These are phyloP conservation scores for Magnaporthales sp. DNA, from an alignment of 2,329 filamentous ascomycete species.

Conservation along the genomic window DNA sequence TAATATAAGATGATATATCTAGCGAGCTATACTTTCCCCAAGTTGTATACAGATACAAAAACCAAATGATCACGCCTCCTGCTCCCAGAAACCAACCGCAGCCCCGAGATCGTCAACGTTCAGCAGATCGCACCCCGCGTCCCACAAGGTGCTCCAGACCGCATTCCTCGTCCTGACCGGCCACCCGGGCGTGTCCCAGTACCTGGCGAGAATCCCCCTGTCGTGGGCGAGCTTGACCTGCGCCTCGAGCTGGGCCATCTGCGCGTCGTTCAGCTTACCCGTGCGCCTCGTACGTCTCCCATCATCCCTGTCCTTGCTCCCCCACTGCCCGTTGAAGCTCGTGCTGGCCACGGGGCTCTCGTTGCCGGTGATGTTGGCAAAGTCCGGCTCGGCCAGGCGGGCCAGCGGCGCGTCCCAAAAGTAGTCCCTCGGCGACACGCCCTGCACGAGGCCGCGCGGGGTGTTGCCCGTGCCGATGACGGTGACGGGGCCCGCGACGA, in stretches of 20 bases:
- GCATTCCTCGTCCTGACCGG: constrained; percentile 48
- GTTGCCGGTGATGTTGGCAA: constrained; percentile 15
- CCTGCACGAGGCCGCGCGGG: constrained; percentile 42
- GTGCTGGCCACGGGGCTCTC: constrained; percentile 19
- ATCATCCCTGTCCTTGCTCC: constrained; percentile 19
- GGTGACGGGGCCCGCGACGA: constrained; percentile 49
- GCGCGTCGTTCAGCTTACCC: constrained; percentile 31
- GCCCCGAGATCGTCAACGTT: constrained; percentile 56
- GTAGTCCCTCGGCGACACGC: constrained; percentile 47
- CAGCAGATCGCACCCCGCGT: constrained; percentile 48
- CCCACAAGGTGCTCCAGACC: constrained; percentile 47
- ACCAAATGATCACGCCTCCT: background rate
- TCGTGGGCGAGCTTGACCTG: constrained; percentile 45
- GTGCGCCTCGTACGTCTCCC: constrained; percentile 4
- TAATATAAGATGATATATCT: no score
- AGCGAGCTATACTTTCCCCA: background rate
- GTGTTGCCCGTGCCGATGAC: constrained; percentile 58
- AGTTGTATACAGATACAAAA: background rate
- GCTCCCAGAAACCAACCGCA: constrained; percentile 26
- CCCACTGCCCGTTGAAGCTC: constrained; percentile 26
- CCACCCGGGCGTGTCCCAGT: constrained; percentile 55
- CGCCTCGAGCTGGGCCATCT: constrained; percentile 37
- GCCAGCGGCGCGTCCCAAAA: constrained; percentile 18
- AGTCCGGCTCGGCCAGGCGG: constrained; percentile 11
- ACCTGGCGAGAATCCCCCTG: constrained; percentile 49